Base-by-base conservation (phyloP, 2,329 filamentous ascomycete genomes). In the Fusarium sp. region DNA sequence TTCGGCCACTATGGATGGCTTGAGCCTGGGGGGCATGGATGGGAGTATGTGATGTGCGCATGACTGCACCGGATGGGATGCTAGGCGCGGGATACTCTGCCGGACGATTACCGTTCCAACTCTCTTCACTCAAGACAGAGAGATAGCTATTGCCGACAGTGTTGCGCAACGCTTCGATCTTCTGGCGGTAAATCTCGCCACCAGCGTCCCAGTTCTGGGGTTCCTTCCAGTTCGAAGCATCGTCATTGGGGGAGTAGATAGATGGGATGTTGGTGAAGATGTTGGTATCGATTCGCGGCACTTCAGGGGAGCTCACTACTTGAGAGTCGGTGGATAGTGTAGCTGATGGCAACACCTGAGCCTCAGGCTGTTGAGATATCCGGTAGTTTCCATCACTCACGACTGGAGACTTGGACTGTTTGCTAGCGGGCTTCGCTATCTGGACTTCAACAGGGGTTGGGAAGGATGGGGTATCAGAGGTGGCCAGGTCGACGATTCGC, bases 131-230 rank as follows among this genome's bases (percentile, higher is more conserved):
- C 49, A 98, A 83, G 15, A 92, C 93, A 66, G 90, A 94, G 37
- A 99, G 85, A 86, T 97, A 99, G 36, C 90, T 91, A 72, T 90
- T 93, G 31, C 94, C 94, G 68, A 97, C 90, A 74, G 95, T 93
- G 74, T 91, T 91, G 63, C 94, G 90, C 53, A 97, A 81, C 5
- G 91, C 89, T 78, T 97, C 94, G 54, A 98, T 91, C 78, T 96
- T 96, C 76, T 92, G 92, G 58, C 91, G 89, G 78, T 97, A 98
- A 10, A 92, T 82, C 73, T 96, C 92, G 53, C 91, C 91, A 59
- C 88, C 87, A 41, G 87, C 81, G 61, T 89, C 88, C 86, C 90
- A 92, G 59, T 91, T 85, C 43, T 83, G 80, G 6, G 80, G 68
- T 14, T 82, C 80, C 25, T 76, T 77, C 81, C 82, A 83, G 41